Conservation (phyloP, 2,329 filamentous ascomycete genomes). For the Epichloe glyceriae region DNA sequence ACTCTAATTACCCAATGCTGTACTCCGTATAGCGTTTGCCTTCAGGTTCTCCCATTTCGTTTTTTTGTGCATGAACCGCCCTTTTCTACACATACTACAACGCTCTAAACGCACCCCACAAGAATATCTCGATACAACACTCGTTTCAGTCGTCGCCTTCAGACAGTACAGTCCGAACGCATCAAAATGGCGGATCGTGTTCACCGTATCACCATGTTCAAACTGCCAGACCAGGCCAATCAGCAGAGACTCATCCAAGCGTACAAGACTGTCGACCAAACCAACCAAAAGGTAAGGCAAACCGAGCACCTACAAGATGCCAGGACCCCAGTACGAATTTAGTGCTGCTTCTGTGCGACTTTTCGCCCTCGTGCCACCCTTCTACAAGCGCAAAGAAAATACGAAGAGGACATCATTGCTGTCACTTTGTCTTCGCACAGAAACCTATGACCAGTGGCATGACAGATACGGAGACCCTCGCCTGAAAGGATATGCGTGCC, state of each 20-base stretch:
- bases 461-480: not conserved
- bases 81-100: not conserved
- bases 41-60: no score
- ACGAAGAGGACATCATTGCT: not conserved
- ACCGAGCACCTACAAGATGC: not conserved
- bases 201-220: conserved; percentile 41
- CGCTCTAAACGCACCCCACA: not conserved
- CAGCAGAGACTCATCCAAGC: conserved; percentile 30
- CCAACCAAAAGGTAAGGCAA: conserved; percentile 28
- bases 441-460: not conserved
- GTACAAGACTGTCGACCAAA: conserved; percentile 27
- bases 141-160: not conserved
- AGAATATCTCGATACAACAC: no score
- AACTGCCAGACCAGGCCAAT: conserved; percentile 31
- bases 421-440: not conserved
- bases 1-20: no score
- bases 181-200: conserved; percentile 26
- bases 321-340: not conserved
- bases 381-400: not conserved
- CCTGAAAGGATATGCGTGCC: not conserved
- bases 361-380: not conserved
- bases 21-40: no score
- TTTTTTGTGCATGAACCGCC: not conserved
- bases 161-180: not conserved
- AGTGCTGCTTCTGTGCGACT: not conserved